Base-by-base conservation (phyloP, 2,329 filamentous ascomycete species). In the Penicillium janthinellum region DNA sequence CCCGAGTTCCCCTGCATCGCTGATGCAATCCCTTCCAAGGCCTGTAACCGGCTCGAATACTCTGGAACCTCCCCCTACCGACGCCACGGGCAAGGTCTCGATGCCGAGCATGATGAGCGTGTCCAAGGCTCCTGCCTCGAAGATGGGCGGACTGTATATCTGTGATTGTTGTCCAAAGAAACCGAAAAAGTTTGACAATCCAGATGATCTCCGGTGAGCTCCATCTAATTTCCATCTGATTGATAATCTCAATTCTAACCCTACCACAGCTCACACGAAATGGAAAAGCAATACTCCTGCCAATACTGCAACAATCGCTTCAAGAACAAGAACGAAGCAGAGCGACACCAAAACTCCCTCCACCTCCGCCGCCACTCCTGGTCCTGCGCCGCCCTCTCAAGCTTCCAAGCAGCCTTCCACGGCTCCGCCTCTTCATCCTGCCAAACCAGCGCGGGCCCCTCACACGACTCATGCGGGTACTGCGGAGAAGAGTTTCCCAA, bases 271-370 rank as follows among this genome's bases (percentile, higher is more conserved):
- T 81, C 88, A 47, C 94, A 98, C 75, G 91, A 95, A 77, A 88
- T 91, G 72, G 95, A 98, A 77, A 98, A 98, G 77, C 94, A 98
- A 77, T 98, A 97, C 75, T 91, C 91, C 63, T 98, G 94, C 76
- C 85, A 87, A 31, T 98, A 91, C 74, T 98, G 94, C 75, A 90
- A 90, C 44, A 97, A 97, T 74, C 88, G 94, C 11, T 98, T 98
- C 82, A 98, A 98, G 79, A 98, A 98, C 80, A 98, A 98, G 79
- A 98, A 98, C 70, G 95, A 98, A 79, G 93, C 93, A 2, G 94
- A 98, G 76, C 87, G 95, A 35, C 94, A 98, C 74, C 93, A 96
- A 72, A 98, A 97, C 71, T 96, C 93, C 14, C 85, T 98, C 11
- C 94, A 98, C 75, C 84, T 98, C 8, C 88, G 94, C 37, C 88